Conservation (phyloP, 345 rosid genomes). For the Rhodomyrtus tomentosa region DNA sequence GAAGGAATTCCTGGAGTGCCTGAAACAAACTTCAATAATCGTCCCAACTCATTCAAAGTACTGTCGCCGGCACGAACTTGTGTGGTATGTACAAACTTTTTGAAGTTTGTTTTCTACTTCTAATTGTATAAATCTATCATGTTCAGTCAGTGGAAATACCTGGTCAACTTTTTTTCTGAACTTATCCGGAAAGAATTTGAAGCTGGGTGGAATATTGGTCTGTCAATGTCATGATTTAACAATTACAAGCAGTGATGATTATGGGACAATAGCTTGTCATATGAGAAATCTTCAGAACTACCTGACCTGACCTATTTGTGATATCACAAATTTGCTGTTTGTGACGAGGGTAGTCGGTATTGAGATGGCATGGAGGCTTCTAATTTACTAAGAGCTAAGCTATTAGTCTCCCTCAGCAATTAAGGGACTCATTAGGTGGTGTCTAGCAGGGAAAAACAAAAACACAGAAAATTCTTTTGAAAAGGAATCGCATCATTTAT, state of each 20-base stretch:
- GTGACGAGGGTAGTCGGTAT: background rate
- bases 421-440: background rate
- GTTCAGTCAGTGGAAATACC: background rate
- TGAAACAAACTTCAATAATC: constrained; percentile 70
- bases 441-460: background rate
- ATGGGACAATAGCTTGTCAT: too few relatives aligned
- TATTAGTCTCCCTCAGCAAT: background rate
- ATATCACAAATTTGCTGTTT: background rate
- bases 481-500: background rate
- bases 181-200: background rate
- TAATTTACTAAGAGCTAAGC: background rate
- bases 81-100: constrained; percentile 26
- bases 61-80: constrained; percentile 59
- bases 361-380: background rate
- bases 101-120: background rate
- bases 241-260: too few relatives aligned
- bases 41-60: constrained; percentile 66
- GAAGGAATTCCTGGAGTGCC: constrained; percentile 73
- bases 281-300: background rate
- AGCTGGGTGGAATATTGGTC: background rate
- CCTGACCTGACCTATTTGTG: background rate
- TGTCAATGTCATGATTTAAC: background rate
- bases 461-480: background rate
- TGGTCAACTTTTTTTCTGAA: background rate
- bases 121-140: background rate